phyloP scores from a whole-genome alignment of 106 monocot species.

The Allium cepa region DNA sequence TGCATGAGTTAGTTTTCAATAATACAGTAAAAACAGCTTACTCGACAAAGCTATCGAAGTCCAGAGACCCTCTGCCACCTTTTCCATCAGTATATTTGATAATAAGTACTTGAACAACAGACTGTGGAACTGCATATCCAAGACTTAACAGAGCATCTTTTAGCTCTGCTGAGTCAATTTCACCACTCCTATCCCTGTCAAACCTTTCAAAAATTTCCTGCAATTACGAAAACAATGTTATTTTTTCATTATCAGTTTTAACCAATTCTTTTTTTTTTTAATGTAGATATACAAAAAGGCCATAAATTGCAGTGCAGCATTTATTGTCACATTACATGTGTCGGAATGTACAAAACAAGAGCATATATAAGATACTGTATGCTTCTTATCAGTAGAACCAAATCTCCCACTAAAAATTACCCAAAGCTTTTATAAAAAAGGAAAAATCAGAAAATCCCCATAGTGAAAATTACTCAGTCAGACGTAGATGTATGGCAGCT shows the following conservation, averaged over 20 bases:
- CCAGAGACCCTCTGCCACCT: constrained; percentile 27
- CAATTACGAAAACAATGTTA: not conserved
- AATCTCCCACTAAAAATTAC: not conserved
- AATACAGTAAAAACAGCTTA: constrained; percentile 16
- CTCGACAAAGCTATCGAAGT: constrained; percentile 78
- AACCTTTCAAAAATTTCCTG: constrained; percentile 71
- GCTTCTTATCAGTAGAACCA: too few species aligned
- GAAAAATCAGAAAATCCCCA: too few species aligned
- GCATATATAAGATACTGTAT: not conserved
- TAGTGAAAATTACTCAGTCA: too few species aligned
- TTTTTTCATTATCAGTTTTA: not conserved
- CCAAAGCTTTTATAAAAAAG: not conserved
- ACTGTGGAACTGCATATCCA: constrained; percentile 65
- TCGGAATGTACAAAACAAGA: not conserved
- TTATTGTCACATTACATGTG: not conserved
- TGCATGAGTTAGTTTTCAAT: too few species aligned
- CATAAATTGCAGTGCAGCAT: not conserved
- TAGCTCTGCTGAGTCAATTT: constrained; percentile 61
- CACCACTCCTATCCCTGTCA: constrained; percentile 72
- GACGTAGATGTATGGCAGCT: too few species aligned
- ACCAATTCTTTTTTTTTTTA: not conserved
- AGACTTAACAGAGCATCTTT: constrained; percentile 65
- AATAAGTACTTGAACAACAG: constrained; percentile 51
- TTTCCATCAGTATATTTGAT: constrained; percentile 39
- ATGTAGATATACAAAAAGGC: not conserved